phyloP scores from a whole-genome alignment of 1,284 basidiomycete genomes.

The Ganoderma multipileum region DNA sequence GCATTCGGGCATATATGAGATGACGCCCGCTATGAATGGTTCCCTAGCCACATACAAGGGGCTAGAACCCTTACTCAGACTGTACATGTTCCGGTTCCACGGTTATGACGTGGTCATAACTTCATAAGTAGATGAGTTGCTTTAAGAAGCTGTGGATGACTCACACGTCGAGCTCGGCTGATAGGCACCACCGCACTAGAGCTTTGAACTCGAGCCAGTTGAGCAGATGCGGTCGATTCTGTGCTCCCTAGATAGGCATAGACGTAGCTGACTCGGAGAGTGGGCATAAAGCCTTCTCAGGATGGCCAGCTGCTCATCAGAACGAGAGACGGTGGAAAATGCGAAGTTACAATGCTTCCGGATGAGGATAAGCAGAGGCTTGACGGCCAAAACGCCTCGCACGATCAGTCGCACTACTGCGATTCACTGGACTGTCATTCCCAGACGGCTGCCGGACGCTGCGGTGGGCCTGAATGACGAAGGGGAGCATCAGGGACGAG shows the following conservation, averaged over 20 bases:
- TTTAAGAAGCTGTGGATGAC: neutral
- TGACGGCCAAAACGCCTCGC: constrained; percentile 1
- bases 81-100: neutral
- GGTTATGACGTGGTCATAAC: neutral
- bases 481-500: neutral
- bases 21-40: neutral
- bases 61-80: neutral
- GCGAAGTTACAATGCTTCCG: neutral
- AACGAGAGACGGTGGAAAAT: neutral
- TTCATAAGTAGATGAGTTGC: neutral
- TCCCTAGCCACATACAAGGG: neutral
- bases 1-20: neutral
- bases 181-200: neutral
- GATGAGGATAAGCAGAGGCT: neutral
- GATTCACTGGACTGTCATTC: neutral
- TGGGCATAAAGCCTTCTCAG: neutral
- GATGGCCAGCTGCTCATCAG: neutral
- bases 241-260: neutral
- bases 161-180: neutral
- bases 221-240: neutral
- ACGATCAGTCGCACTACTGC: constrained; percentile 5
- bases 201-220: neutral
- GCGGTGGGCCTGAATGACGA: neutral
- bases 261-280: neutral
- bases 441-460: neutral